Evolutionary conservation across 352 stramenopile genomes (phyloP).

Genomic region (Phytophthora cryptogea): DNA sequence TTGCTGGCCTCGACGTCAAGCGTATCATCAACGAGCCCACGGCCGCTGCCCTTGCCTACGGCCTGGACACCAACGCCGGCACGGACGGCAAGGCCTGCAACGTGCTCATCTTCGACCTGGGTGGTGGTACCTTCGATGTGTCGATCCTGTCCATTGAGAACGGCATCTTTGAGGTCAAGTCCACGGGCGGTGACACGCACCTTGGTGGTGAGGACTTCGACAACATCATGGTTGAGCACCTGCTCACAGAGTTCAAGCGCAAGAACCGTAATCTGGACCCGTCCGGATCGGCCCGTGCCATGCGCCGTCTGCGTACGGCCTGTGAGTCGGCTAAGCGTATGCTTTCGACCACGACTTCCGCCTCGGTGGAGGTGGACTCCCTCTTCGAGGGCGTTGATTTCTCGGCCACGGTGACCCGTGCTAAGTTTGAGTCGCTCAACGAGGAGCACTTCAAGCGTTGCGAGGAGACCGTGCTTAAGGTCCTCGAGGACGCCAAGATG

Average conservation of each 20-base stretch:
- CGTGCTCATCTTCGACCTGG: conserved; percentile 97
- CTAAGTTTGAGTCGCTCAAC: conserved; percentile 92
- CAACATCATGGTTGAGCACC: conserved; percentile 95
- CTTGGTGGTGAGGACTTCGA: conserved; percentile 96
- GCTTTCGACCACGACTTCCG: conserved; percentile 92
- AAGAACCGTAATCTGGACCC: conserved; percentile 92
- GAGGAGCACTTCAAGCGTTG: conserved; percentile 84
- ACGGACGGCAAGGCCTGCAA: conserved; percentile 86
- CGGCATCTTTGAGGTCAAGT: conserved; percentile 98
- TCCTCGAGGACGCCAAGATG: conserved; percentile 69
- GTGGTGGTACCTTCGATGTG: conserved; percentile 96
- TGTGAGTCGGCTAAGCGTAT: conserved; percentile 98
- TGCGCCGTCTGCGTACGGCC: conserved; percentile 95
- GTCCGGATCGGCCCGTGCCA: conserved; percentile 87
- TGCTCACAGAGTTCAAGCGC: conserved; percentile 95
- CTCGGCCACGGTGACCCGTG: conserved; percentile 92
- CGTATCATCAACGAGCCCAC: conserved; percentile 97
- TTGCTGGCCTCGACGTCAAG: conserved; percentile 71
- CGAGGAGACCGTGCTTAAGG: conserved; percentile 81
- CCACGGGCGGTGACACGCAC: conserved; percentile 95
- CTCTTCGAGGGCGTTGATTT: conserved; percentile 96
- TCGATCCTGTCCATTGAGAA: conserved; percentile 96
- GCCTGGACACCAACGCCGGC: conserved; percentile 91
- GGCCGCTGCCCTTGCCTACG: conserved; percentile 95
- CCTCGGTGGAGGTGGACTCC: conserved; percentile 95